Conservation (phyloP, 140 eudicot genomes). For the Bidens hawaiensis region DNA sequence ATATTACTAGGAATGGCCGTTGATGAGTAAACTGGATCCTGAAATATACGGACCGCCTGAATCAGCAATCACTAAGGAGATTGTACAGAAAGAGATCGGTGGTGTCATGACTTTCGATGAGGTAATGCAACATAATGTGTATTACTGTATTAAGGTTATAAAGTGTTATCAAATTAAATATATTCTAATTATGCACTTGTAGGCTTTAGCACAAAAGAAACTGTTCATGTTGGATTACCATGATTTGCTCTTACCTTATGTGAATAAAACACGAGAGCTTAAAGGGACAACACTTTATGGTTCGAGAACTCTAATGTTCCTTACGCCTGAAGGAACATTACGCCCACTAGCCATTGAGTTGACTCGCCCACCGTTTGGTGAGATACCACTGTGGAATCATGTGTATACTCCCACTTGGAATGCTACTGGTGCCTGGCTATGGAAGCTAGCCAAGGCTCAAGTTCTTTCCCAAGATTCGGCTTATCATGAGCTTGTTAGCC, state of each 20-base stretch:
- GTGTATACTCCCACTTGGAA: slow-evolving; percentile 41
- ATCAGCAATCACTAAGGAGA: slow-evolving; percentile 65
- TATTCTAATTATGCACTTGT: not conserved
- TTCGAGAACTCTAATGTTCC: slow-evolving; percentile 44
- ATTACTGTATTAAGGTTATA: not conserved
- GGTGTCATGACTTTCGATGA: slow-evolving; percentile 47
- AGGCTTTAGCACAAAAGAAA: slow-evolving; percentile 45
- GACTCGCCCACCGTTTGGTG: slow-evolving; percentile 36
- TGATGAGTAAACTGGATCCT: slow-evolving; percentile 58
- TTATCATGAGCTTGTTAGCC: slow-evolving; percentile 45
- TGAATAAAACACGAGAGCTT: slow-evolving; percentile 41
- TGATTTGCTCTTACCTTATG: slow-evolving; percentile 52
- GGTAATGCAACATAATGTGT: slow-evolving; percentile 25
- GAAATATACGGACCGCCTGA: slow-evolving; percentile 45
- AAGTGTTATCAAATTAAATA: not conserved
- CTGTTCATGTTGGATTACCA: slow-evolving; percentile 59
- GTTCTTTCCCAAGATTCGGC: slow-evolving; percentile 51
- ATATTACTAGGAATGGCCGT: slow-evolving; percentile 59
- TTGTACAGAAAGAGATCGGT: slow-evolving; percentile 45
- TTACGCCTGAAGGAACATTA: slow-evolving; percentile 31
- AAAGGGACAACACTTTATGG: slow-evolving; percentile 36
- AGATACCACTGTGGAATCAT: slow-evolving; percentile 48
- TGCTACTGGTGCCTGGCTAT: slow-evolving; percentile 44
- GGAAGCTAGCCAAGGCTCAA: slow-evolving; percentile 73
- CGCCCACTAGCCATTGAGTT: slow-evolving; percentile 51